Percentiles rank a stretch among this genome's conserved stretches.
Conservation (phyloP, 176 grass and related monocot genomes). For the Tillandsia leiboldiana region DNA sequence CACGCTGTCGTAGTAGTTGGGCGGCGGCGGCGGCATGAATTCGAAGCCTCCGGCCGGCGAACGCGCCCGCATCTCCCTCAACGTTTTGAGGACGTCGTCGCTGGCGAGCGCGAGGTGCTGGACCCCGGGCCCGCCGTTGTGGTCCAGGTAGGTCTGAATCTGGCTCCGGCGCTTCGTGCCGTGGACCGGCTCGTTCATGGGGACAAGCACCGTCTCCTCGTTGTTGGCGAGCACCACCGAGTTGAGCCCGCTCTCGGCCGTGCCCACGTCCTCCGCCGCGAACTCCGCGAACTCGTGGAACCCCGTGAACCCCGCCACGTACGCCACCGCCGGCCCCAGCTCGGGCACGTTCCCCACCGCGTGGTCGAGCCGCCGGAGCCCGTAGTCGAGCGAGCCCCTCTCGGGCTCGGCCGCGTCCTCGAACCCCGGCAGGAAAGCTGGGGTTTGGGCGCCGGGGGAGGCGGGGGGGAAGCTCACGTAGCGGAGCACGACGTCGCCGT, state of each 20-base stretch:
- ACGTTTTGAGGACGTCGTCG: slow-evolving; percentile 54
- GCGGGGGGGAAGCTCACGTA: slow-evolving; percentile 47
- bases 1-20: slow-evolving; percentile 68
- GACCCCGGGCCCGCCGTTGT: slow-evolving; percentile 79
- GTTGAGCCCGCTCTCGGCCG: slow-evolving; percentile 88
- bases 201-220: slow-evolving; percentile 62
- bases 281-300: slow-evolving; percentile 99
- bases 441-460: background rate
- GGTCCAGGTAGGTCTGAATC: slow-evolving; percentile 87
- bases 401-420: slow-evolving; percentile 12
- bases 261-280: slow-evolving; percentile 83
- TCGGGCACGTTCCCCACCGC: slow-evolving; percentile 82
- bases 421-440: slow-evolving; percentile 68
- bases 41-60: slow-evolving; percentile 60
- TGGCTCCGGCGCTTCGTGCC: slow-evolving; percentile 94
- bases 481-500: slow-evolving; percentile 84
- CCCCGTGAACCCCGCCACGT: slow-evolving; percentile 55
- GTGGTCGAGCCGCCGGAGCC: slow-evolving; percentile 60
- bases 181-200: slow-evolving; percentile 88
- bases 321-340: slow-evolving; percentile 27
- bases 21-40: slow-evolving; percentile 50
- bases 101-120: slow-evolving; percentile 89
- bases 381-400: slow-evolving; percentile 29
- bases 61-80: slow-evolving; percentile 59
- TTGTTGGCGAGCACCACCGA: slow-evolving; percentile 91